Evolutionary conservation across 129 eudicot species (phyloP).

Genomic region (Arctium lappa): DNA sequence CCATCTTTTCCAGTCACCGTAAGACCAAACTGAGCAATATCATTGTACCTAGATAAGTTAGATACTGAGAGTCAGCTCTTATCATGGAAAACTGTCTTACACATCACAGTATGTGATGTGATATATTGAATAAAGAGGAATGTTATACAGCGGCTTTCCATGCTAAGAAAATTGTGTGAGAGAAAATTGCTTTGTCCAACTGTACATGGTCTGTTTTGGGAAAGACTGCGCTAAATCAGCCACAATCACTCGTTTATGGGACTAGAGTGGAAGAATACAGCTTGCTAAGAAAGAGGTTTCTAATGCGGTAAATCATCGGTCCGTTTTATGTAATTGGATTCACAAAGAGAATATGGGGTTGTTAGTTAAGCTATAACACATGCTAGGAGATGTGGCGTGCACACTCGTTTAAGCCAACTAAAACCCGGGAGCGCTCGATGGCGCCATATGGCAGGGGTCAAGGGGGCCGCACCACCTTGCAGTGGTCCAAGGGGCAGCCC

Average conservation of each 20-base stretch:
- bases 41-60: conserved; percentile 71
- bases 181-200: neutral
- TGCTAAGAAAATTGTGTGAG: neutral
- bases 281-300: too few species aligned
- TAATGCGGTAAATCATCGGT: too few species aligned
- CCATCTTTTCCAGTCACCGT: conserved; percentile 50
- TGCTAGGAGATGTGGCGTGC: too few species aligned
- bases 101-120: neutral
- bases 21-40: conserved; percentile 88
- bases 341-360: too few species aligned
- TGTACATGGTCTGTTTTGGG: neutral
- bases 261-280: too few species aligned
- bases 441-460: too few species aligned
- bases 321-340: too few species aligned
- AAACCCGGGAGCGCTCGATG: too few species aligned
- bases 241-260: neutral
- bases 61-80: neutral
- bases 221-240: neutral
- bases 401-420: too few species aligned
- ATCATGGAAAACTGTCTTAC: neutral
- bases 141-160: neutral
- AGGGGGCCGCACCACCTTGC: too few species aligned
- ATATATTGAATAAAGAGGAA: neutral
- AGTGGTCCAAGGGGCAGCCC: too few species aligned
- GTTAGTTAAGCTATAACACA: too few species aligned